Evolutionary conservation across 768 basidiomycete genomes (phyloP), one percentile per base, ranked within the genome.

Genomic region (Mycena vulgaris): DNA sequence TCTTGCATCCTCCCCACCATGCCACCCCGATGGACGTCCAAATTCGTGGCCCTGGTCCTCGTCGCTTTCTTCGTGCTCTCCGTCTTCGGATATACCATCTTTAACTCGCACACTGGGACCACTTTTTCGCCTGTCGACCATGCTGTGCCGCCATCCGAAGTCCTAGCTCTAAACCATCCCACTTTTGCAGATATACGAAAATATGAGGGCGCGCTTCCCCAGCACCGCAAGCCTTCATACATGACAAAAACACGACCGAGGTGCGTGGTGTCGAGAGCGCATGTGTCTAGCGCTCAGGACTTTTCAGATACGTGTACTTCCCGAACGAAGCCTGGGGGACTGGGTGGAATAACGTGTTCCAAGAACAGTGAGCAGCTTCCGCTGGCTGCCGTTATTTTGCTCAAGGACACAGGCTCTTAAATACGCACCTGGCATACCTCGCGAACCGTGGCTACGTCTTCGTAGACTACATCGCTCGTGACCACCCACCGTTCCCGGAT

Each of bases 301-400:
- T 10, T 5, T 23, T 28, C 45, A 71, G 71, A 52, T 72, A 72
- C 27, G 27, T 72, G 19, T 72, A 60, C 56, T 65, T 65, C 39
- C 52, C 66, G 1, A 31, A 31, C 48, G 70, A 71, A 35, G 66
- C 66, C 2, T 59, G 62, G 61, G 66, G 63, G 1, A 68, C 57
- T 4, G 66, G 71, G 62, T 68, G 65, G 65, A 71, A 71, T 37
- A 67, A 64, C n/a, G 66, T 68, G 7, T 67, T 71, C 40, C 70
- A 67, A 48, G 70, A 66, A 30, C 60, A 63, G 70, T 71, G 27
- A 0, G 66, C 27, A 5, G 7, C 30, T 19, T 33, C 19, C 27
- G 14, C 21, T n/a, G n/a, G n/a, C n/a, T n/a, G n/a, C n/a, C n/a
- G n/a, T 27, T 25, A 28, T 27, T 27, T 14, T 33, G n/a, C 30